Evolutionary conservation across 73 alveolate species (phyloP).

Genomic region (Tetrahymena thermophila): DNA sequence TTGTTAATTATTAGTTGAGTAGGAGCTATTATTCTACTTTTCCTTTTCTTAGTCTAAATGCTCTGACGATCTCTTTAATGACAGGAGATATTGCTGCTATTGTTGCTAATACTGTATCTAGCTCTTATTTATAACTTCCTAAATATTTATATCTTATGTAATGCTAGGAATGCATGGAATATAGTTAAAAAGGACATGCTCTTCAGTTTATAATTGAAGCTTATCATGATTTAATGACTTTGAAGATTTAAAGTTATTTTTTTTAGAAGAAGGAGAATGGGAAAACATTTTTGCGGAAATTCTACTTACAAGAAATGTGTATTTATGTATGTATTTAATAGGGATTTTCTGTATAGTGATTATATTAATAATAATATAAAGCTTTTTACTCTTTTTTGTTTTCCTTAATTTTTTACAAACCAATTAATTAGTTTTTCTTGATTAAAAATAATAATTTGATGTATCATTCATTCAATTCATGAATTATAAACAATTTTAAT

Average conservation of each 20-base stretch:
- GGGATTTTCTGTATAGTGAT: not conserved
- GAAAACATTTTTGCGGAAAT: not conserved
- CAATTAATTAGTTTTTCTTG: not conserved
- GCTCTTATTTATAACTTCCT: not conserved
- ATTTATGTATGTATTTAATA: not conserved
- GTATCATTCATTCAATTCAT: not conserved
- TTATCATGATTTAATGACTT: not conserved
- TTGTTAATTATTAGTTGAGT: too few species aligned
- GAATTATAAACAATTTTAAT: too few species aligned
- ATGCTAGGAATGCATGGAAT: not conserved
- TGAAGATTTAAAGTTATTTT: not conserved
- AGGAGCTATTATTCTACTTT: too few species aligned
- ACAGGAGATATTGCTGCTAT: not conserved
- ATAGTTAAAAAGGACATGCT: not conserved
- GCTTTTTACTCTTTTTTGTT: not conserved
- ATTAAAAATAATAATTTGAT: too few species aligned
- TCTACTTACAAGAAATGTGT: not conserved
- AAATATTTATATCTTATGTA: not conserved
- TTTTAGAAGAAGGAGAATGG: not conserved
- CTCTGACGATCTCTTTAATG: not conserved
- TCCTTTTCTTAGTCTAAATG: not conserved
- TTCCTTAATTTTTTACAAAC: not conserved
- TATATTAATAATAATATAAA: too few species aligned
- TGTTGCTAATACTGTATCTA: not conserved
- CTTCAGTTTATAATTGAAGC: not conserved